These are phyloP conservation scores for Omphalea diandra DNA, from an alignment of 441 rosid genomes.

Conservation along the genomic window DNA sequence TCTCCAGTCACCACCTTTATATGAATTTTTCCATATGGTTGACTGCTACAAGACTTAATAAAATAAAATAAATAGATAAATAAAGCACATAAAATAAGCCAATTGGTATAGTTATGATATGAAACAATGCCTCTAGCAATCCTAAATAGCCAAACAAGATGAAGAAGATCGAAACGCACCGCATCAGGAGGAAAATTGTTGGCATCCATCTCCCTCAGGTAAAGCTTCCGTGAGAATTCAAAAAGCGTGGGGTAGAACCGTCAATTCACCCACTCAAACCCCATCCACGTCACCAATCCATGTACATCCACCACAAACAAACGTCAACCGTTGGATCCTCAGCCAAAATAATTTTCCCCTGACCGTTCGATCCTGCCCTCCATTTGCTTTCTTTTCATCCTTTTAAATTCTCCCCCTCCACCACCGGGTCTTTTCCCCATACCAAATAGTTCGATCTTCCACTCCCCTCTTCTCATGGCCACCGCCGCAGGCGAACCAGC, in stretches of 20 bases:
- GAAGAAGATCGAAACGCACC: slow-evolving; percentile 49
- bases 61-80: too few species aligned
- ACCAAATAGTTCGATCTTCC: slow-evolving; percentile 18
- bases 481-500: slow-evolving; percentile 32
- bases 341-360: slow-evolving; percentile 20
- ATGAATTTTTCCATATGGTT: slow-evolving; percentile 83
- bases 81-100: too few species aligned
- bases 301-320: neutral
- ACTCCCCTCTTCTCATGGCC: slow-evolving; percentile 10
- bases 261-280: too few species aligned
- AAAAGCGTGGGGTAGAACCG: too few species aligned
- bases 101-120: too few species aligned
- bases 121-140: neutral
- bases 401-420: slow-evolving; percentile 32
- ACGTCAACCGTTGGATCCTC: slow-evolving; percentile 44
- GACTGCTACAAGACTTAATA: slow-evolving; percentile 65
- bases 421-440: slow-evolving; percentile 11
- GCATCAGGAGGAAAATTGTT: slow-evolving; percentile 92
- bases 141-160: too few species aligned
- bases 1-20: slow-evolving; percentile 80
- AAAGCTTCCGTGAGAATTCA: too few species aligned
- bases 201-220: slow-evolving; percentile 77
- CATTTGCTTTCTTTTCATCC: slow-evolving; percentile 14
- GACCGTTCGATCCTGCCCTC: slow-evolving; percentile 30
- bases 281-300: slow-evolving; percentile 45